phyloP scores from a whole-genome alignment of 371 early-diverging fungal genomes.

The Enterocytospora artemiae region DNA sequence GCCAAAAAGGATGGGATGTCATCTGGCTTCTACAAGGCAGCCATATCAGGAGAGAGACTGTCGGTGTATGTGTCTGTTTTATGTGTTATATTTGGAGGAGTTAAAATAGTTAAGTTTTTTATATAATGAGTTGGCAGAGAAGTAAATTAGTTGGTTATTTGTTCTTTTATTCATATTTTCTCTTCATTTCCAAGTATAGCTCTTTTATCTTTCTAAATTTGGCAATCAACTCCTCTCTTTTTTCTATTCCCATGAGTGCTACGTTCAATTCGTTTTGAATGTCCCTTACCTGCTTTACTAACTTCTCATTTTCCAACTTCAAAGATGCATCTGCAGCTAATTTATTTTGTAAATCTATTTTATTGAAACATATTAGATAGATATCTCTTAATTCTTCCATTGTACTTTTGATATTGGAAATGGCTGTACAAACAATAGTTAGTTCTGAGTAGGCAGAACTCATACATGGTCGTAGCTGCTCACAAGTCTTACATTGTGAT shows the following conservation, averaged over 20 bases:
- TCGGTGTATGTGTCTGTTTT: conserved; percentile 41
- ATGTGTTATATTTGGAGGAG: conserved; percentile 35
- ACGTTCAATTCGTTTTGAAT: neutral
- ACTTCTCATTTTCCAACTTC: neutral
- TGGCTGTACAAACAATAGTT: no score
- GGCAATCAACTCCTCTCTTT: neutral
- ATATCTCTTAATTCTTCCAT: no score
- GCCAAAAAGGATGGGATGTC: conserved; percentile 62
- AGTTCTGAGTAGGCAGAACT: no score
- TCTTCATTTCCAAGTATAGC: conserved; percentile 1
- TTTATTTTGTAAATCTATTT: neutral
- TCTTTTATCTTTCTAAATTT: conserved; percentile 32
- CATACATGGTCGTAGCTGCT: no score
- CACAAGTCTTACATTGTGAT: no score
- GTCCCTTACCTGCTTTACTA: neutral
- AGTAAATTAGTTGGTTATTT: neutral
- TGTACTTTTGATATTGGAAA: no score
- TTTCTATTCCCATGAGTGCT: neutral
- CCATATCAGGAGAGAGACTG: conserved; percentile 54
- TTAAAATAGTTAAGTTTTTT: conserved; percentile 39
- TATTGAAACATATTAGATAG: no score
- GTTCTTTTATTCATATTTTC: neutral
- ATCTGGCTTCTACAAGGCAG: conserved; percentile 38
- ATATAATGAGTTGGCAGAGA: no score
- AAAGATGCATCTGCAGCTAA: neutral